Conservation (phyloP, 129 eudicot species). For the Solidago caesia region DNA sequence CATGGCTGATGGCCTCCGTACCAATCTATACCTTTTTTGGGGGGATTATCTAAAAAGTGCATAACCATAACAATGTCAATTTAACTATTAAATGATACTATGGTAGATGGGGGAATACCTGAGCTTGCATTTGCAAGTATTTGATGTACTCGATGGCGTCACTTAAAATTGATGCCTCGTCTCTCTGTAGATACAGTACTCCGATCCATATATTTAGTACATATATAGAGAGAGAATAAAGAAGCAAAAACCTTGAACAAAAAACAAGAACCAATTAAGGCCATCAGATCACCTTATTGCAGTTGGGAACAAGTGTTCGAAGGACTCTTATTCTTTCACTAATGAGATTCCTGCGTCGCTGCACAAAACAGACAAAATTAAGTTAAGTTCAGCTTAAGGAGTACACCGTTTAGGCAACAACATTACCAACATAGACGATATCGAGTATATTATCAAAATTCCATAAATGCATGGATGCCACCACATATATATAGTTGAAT, state of each 20-base stretch:
- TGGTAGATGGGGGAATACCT: constrained; percentile 13
- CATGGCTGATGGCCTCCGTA: too few relatives aligned
- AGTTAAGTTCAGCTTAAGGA: too few relatives aligned
- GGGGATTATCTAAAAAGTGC: neutral
- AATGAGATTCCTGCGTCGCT: constrained; percentile 32
- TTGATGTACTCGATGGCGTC: constrained; percentile 28
- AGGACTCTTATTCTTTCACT: constrained; percentile 25
- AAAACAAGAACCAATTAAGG: neutral
- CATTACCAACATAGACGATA: too few relatives aligned
- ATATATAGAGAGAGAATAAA: neutral
- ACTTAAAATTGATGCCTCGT: constrained; percentile 23
- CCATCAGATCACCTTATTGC: constrained; percentile 28
- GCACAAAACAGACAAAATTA: neutral
- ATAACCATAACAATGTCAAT: neutral
- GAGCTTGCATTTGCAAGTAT: constrained; percentile 28
- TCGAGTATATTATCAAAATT: too few relatives aligned
- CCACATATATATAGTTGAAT: too few relatives aligned
- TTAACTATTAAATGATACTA: neutral
- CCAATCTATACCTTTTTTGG: too few relatives aligned
- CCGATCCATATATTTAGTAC: neutral
- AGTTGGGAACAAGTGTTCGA: constrained; percentile 33
- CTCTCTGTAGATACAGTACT: constrained; percentile 13
- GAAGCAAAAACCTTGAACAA: too few relatives aligned
- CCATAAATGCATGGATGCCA: too few relatives aligned
- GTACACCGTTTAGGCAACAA: too few relatives aligned